Evolutionary conservation across 208 protist species (phyloP), one percentile per base, ranked within the genome.

Genomic region (Sergeia podlipaevii): DNA sequence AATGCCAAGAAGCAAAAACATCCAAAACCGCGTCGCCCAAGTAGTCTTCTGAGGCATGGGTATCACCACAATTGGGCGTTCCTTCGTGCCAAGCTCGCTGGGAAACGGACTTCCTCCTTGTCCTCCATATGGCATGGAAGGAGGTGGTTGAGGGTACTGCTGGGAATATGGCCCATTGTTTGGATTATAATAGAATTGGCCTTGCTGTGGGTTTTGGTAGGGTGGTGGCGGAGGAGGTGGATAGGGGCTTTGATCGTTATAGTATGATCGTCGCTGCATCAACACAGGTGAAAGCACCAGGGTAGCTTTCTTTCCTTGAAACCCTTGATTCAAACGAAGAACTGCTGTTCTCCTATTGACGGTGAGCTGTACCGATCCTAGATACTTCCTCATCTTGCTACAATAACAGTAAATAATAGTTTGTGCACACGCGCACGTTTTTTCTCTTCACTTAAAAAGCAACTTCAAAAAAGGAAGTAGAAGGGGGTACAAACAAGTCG

Each of bases 51-150:
- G 77, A 11, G 76, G 73, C 8, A 82, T 80, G 24, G 86, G 80
- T 8, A 85, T 67, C 26, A 93, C 80, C 21, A 93, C 82, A 38
- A 93, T 65, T 10, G 86, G 86, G 28, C 80, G 74, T 46, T 88
- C 81, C 26, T 79, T 74, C 0, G 80, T 93, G 43, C 86, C 86
- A 28, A 93, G 50, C 23, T 89, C 77, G 39, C 48, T 67, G 17
- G 67, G 54, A 4, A 78, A 48, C 7, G 59, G 64, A 26, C 44
- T 23, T 6, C 38, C 51, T 17, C 18, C 17, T n/a, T 32, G 20
- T 29, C 46, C 54, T 4, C 41, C 53, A 32, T 51, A 66, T 20
- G 45, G 13, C 50, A 65, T 45, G 10, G 46, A 44, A 18, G 43
- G 51, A 34, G 74, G 65, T 7, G 28, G 61, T 45, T 28, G 65